Conservation (phyloP, 495 filamentous ascomycete species). For the Talaromyces ruber region DNA sequence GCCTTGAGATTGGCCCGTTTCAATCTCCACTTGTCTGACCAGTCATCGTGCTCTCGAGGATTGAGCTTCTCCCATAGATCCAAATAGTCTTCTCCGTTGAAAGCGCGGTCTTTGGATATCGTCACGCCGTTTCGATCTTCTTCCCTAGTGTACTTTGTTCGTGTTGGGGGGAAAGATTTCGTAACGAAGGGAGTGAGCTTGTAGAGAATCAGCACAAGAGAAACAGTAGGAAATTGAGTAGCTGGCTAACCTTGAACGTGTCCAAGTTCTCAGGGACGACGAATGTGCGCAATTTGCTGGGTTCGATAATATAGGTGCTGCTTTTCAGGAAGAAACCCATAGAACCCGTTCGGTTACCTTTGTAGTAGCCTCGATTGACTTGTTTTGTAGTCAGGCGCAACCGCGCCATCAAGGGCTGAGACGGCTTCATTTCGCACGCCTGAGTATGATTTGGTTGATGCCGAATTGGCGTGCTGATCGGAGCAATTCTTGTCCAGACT, state of each 20-base stretch:
- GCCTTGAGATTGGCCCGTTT: background rate
- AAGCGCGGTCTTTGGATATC: constrained; percentile 19
- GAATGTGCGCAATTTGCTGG: constrained; percentile 82
- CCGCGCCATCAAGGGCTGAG: constrained; percentile 55
- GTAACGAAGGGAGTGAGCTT: constrained; percentile 88
- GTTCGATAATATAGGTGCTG: constrained; percentile 78
- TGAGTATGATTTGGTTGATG: background rate
- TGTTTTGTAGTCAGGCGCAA: constrained; percentile 85
- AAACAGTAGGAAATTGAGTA: background rate
- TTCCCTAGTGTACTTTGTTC: constrained; percentile 26
- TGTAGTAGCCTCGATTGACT: constrained; percentile 91
- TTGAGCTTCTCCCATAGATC: constrained; percentile 23
- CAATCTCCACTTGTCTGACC: background rate
- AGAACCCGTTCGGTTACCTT: constrained; percentile 80
- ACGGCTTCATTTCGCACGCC: constrained; percentile 51
- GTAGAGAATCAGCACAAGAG: background rate
- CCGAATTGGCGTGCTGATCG: background rate
- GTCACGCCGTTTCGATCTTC: constrained; percentile 17
- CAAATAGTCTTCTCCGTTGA: constrained; percentile 30
- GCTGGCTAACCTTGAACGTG: constrained; percentile 57
- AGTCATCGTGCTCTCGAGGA: background rate
- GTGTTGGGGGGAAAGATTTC: constrained; percentile 42
- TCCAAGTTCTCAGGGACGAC: constrained; percentile 61
- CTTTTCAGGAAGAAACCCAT: constrained; percentile 81
- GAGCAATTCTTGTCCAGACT: background rate